Conservation (phyloP, 73 alveolate species). For the Paraurostyla sp. region DNA sequence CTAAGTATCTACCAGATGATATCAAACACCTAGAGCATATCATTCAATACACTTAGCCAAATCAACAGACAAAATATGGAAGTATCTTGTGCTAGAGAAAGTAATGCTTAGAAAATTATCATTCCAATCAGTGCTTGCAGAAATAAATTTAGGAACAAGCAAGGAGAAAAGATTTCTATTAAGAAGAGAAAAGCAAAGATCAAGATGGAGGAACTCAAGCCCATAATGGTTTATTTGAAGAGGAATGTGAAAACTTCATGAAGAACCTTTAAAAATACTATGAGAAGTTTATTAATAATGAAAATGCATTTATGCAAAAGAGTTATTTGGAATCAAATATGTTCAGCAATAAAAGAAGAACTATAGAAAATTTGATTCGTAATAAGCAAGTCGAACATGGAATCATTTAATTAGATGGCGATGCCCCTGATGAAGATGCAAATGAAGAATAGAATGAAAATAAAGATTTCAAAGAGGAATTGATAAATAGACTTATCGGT, state of each 20-base stretch:
- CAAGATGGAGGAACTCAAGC: neutral
- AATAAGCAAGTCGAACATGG: slow-evolving; percentile 32
- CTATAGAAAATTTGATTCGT: slow-evolving; percentile 63
- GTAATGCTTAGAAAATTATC: slow-evolving; percentile 15
- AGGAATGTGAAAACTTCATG: slow-evolving; percentile 60
- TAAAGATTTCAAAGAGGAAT: neutral
- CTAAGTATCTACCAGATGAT: slow-evolving; percentile 37
- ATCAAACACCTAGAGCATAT: slow-evolving; percentile 61
- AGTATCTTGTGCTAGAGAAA: slow-evolving; percentile 24
- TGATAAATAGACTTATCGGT: neutral
- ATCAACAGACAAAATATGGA: slow-evolving; percentile 49
- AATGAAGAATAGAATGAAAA: neutral
- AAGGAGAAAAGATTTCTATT: neutral
- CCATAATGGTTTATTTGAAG: slow-evolving; percentile 39
- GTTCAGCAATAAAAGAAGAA: slow-evolving; percentile 60
- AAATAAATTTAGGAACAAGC: neutral
- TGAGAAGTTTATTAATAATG: slow-evolving; percentile 54
- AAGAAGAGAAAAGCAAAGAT: neutral
- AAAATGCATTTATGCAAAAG: slow-evolving; percentile 28
- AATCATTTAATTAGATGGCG: neutral
- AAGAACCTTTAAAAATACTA: slow-evolving; percentile 51
- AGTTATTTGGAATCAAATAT: slow-evolving; percentile 65
- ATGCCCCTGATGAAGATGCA: neutral
- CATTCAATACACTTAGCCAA: slow-evolving; percentile 48
- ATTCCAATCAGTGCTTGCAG: neutral